A percentile compares a stretch with the other conserved stretches of the same genome.
Evolutionary conservation across 1,139 yeast genomes (phyloP).

Genomic region (Arxiozyma telluris): DNA sequence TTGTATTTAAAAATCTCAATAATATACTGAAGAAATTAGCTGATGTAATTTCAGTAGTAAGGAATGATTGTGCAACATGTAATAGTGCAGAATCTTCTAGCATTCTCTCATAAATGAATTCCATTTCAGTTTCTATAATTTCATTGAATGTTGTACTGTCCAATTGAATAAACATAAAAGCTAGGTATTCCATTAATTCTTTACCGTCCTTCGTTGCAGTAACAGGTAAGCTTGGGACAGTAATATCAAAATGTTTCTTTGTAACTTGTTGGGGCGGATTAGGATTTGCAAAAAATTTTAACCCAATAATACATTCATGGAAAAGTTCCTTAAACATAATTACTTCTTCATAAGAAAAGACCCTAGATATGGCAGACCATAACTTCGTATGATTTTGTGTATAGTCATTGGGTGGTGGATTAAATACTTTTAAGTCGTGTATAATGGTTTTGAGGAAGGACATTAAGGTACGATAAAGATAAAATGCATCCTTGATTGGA

Average conservation of each 20-base stretch:
- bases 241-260: constrained; percentile 49
- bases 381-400: constrained; percentile 55
- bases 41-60: constrained; percentile 88
- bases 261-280: constrained; percentile 29
- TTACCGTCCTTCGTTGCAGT: constrained; percentile 88
- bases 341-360: constrained; percentile 76
- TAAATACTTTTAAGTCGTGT: constrained; percentile 81
- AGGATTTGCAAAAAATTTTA: constrained; percentile 60
- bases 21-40: constrained; percentile 87
- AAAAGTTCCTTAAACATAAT: constrained; percentile 66
- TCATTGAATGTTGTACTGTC: constrained; percentile 96
- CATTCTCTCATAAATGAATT: constrained; percentile 70
- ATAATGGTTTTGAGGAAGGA: constrained; percentile 85
- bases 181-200: constrained; percentile 91
- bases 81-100: constrained; percentile 76
- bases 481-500: constrained; percentile 79
- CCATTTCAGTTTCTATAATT: constrained; percentile 73
- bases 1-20: constrained; percentile 64
- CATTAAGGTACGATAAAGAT: constrained; percentile 79
- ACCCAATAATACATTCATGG: constrained; percentile 76
- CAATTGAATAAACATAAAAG: constrained; percentile 84
- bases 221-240: constrained; percentile 75
- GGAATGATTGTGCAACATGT: constrained; percentile 87
- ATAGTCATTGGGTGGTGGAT: constrained; percentile 71
- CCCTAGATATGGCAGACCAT: constrained; percentile 86